Conservation (phyloP, 306 rosid genomes). For the Cucurbita maxima region DNA sequence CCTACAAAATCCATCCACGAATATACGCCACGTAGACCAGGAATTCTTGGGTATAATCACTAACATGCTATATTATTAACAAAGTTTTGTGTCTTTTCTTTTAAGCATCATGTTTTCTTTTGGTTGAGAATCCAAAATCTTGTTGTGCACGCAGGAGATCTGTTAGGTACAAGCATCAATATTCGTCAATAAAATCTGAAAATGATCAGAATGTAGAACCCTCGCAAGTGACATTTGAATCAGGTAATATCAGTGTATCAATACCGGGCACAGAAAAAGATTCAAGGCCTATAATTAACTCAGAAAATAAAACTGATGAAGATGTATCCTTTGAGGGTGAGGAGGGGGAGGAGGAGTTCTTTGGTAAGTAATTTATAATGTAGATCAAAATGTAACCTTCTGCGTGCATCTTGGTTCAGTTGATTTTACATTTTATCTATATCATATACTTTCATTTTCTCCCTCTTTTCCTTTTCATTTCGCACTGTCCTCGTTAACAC, state of each 20-base stretch:
- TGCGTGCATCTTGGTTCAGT: neutral
- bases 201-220: slow-evolving; percentile 16
- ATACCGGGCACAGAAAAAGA: slow-evolving; percentile 14
- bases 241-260: slow-evolving; percentile 17
- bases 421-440: neutral
- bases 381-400: neutral
- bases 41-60: slow-evolving; percentile 34
- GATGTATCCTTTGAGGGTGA: slow-evolving; percentile 15
- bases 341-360: slow-evolving; percentile 18
- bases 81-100: slow-evolving; percentile 1
- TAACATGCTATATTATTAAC: neutral
- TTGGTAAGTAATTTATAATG: slow-evolving; percentile 24
- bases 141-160: slow-evolving; percentile 34
- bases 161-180: slow-evolving; percentile 43
- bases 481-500: neutral
- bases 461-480: neutral
- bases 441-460: neutral
- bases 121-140: slow-evolving; percentile 13
- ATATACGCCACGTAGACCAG: slow-evolving; percentile 54
- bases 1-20: slow-evolving; percentile 19
- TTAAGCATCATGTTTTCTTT: neutral
- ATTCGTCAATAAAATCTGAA: slow-evolving; percentile 17
- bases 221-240: slow-evolving; percentile 36
- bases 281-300: slow-evolving; percentile 13
- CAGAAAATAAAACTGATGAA: slow-evolving; percentile 15